These are phyloP conservation scores for Penicillium sp. DNA, from an alignment of 2,329 filamentous ascomycete genomes.

Conservation along the genomic window DNA sequence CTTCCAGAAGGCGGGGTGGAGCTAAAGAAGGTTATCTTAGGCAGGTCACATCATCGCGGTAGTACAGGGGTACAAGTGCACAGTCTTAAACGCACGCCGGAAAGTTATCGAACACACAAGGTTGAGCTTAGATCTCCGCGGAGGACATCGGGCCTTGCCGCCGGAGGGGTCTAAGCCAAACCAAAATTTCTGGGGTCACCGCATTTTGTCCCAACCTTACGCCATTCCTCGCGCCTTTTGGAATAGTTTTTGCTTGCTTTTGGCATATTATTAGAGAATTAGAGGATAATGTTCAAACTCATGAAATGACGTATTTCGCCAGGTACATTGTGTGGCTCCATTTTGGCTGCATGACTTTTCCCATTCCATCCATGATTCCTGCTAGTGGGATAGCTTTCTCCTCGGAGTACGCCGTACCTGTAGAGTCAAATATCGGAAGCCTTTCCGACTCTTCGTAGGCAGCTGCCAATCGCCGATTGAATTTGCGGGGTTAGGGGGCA, in stretches of 20 bases:
- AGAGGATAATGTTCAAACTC: neutral
- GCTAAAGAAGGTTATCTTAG: neutral
- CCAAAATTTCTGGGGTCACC: slow-evolving; percentile 1
- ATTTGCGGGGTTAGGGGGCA: slow-evolving; percentile 10
- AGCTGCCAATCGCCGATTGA: slow-evolving; percentile 3
- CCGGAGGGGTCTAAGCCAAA: slow-evolving; percentile 3
- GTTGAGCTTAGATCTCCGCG: slow-evolving; percentile 13
- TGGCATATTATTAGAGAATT: neutral
- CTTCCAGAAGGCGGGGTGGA: slow-evolving; percentile 1
- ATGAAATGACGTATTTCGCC: neutral
- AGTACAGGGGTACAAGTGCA: neutral
- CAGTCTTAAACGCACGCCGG: slow-evolving; percentile 13
- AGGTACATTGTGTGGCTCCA: neutral
- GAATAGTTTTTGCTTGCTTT: neutral
- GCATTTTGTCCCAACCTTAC: neutral
- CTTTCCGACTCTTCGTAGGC: neutral
- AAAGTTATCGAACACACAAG: slow-evolving; percentile 3
- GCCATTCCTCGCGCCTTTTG: neutral
- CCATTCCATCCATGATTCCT: neutral
- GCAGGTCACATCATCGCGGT: slow-evolving; percentile 8
- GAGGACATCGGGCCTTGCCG: slow-evolving; percentile 21
- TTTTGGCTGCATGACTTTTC: neutral
- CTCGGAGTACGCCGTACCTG: neutral
- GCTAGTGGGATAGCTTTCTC: neutral
- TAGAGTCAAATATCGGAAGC: neutral